Evolutionary conservation across 345 rosid genomes (phyloP).

Genomic region (Arabis alpina): DNA sequence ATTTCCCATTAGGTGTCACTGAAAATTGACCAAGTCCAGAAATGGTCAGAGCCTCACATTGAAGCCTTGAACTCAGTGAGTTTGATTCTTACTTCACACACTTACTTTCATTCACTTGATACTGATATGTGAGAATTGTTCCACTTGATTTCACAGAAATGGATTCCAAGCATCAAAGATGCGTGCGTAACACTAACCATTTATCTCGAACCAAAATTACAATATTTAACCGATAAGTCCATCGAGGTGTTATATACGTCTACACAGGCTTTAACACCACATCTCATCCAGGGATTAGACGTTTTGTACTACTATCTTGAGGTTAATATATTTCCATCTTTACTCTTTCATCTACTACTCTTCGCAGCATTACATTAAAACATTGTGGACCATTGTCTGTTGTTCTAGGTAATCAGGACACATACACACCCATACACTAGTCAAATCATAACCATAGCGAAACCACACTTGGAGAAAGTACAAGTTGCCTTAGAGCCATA

Average conservation of each 20-base stretch:
- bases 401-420: constrained; percentile 44
- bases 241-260: constrained; percentile 44
- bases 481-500: constrained; percentile 48
- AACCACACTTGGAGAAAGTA: constrained; percentile 44
- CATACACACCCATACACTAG: constrained; percentile 45
- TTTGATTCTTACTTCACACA: constrained; percentile 15
- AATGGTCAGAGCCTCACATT: constrained; percentile 44
- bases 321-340: constrained; percentile 35
- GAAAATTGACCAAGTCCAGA: constrained; percentile 40
- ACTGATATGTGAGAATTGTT: constrained; percentile 23
- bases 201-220: constrained; percentile 44
- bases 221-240: constrained; percentile 41
- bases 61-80: constrained; percentile 46
- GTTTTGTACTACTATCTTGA: constrained; percentile 40
- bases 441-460: constrained; percentile 39
- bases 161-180: constrained; percentile 52
- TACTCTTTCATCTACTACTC: background rate
- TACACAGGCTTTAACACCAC: constrained; percentile 39
- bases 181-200: constrained; percentile 37
- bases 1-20: constrained; percentile 23
- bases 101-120: constrained; percentile 17
- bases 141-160: constrained; percentile 40
- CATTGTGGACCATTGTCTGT: constrained; percentile 2
- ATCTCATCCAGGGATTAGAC: constrained; percentile 40
- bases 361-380: background rate